These are phyloP conservation scores for Phytophthora capsici DNA, from an alignment of 352 stramenopile genomes.

Conservation along the genomic window DNA sequence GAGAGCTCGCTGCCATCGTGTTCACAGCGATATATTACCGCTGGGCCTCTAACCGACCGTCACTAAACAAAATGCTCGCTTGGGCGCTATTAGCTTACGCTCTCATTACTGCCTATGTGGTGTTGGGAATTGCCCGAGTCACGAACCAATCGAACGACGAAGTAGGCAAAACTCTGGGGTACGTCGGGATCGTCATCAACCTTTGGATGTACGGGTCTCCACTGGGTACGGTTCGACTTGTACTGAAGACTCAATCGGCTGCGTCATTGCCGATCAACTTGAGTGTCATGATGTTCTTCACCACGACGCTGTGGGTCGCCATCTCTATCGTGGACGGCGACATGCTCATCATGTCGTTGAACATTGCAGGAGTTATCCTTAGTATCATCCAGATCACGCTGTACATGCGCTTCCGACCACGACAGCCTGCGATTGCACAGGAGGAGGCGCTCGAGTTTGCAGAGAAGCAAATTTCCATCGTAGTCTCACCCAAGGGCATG, in stretches of 20 bases:
- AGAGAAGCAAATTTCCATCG: constrained; percentile 25
- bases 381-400: constrained; percentile 37
- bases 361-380: constrained; percentile 30
- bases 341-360: constrained; percentile 41
- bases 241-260: constrained; percentile 23
- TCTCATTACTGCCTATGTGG: constrained; percentile 39
- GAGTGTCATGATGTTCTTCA: constrained; percentile 33
- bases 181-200: constrained; percentile 35
- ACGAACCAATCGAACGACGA: constrained; percentile 41
- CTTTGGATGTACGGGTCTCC: constrained; percentile 42
- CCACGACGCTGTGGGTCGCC: constrained; percentile 29
- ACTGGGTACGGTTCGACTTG: constrained; percentile 29
- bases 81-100: constrained; percentile 13
- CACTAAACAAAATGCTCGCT: constrained; percentile 15
- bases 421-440: constrained; percentile 1
- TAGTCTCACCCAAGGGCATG: constrained; percentile 22
- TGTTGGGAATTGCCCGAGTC: constrained; percentile 34
- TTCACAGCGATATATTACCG: constrained; percentile 35
- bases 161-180: constrained; percentile 38
- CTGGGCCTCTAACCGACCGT: constrained; percentile 18
- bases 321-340: constrained; percentile 31
- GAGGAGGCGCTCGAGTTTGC: constrained; percentile 22
- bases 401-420: constrained; percentile 30
- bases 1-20: constrained; percentile 19
- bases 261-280: constrained; percentile 39